phyloP scores from a whole-genome alignment of 768 basidiomycete species.

The Omphalotus guepiniiformis region DNA sequence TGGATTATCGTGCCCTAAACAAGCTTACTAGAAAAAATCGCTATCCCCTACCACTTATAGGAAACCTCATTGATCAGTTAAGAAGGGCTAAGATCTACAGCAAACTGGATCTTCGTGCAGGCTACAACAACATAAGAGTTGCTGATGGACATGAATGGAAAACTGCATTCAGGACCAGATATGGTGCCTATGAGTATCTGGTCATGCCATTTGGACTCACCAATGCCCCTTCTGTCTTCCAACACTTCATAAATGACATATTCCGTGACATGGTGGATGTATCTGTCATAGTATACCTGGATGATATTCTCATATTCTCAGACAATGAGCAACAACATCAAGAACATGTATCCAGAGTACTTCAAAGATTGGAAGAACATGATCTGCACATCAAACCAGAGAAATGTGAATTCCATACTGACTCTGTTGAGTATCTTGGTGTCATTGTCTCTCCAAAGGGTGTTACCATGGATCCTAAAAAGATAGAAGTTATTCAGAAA shows the following conservation, averaged over 20 bases:
- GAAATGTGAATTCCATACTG: conserved; percentile 20
- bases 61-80: conserved; percentile 26
- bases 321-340: conserved; percentile 11
- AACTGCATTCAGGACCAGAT: conserved; percentile 33
- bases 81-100: conserved; percentile 24
- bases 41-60: conserved; percentile 32
- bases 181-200: conserved; percentile 34
- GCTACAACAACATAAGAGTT: conserved; percentile 40
- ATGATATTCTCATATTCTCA: conserved; percentile 25
- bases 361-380: conserved; percentile 16
- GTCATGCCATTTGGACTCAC: conserved; percentile 40
- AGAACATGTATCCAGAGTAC: conserved; percentile 12
- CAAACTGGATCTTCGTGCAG: conserved; percentile 35
- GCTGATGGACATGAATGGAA: conserved; percentile 41
- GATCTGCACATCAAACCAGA: conserved; percentile 19
- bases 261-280: conserved; percentile 21
- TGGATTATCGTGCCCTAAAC: conserved; percentile 25
- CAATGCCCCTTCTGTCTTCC: conserved; percentile 26
- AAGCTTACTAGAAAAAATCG: conserved; percentile 25
- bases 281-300: conserved; percentile 27
- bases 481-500: conserved; percentile 29
- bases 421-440: conserved; percentile 16
- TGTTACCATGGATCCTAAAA: conserved; percentile 31
- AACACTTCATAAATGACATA: conserved; percentile 34
- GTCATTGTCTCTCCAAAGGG: background rate